Conservation (phyloP, 805 yeast species). For the Torulaspora indica region DNA sequence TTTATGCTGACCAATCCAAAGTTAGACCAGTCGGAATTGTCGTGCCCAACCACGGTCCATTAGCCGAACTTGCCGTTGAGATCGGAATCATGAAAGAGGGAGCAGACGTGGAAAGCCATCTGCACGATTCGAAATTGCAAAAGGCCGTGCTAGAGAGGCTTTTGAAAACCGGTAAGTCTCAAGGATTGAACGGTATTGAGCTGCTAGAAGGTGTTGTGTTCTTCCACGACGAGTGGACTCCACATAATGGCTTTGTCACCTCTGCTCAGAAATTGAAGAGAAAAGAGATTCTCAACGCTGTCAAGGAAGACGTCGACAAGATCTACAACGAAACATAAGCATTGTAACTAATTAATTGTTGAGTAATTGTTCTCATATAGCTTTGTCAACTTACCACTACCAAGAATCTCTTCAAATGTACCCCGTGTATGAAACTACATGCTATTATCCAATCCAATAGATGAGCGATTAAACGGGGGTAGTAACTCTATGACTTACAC, state of each 20-base stretch:
- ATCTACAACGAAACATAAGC: constrained; percentile 31
- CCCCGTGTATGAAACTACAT: constrained; percentile 41
- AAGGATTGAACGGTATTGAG: constrained; percentile 84
- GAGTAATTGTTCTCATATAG: background rate
- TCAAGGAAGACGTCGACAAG: constrained; percentile 60
- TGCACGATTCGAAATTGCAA: constrained; percentile 53
- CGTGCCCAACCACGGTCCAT: constrained; percentile 67
- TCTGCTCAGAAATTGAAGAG: constrained; percentile 96
- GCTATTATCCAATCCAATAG: constrained; percentile 36
- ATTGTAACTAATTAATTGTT: constrained; percentile 1
- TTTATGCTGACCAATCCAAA: constrained; percentile 82
- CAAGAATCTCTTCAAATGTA: constrained; percentile 18
- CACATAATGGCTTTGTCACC: constrained; percentile 88
- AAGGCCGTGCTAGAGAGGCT: constrained; percentile 54
- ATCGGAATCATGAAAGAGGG: constrained; percentile 46
- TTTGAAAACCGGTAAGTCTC: constrained; percentile 68
- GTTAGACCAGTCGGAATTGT: constrained; percentile 92
- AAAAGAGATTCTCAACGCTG: constrained; percentile 72
- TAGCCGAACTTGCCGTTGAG: constrained; percentile 57
- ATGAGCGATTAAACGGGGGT: constrained; percentile 41
- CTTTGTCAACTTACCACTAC: background rate
- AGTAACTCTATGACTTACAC: constrained; percentile 29
- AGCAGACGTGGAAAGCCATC: constrained; percentile 46
- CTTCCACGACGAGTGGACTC: constrained; percentile 94
- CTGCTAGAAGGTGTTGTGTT: constrained; percentile 72